Evolutionary conservation across 2,329 filamentous ascomycete genomes (phyloP).

Genomic region (Apiospora saccharicola): DNA sequence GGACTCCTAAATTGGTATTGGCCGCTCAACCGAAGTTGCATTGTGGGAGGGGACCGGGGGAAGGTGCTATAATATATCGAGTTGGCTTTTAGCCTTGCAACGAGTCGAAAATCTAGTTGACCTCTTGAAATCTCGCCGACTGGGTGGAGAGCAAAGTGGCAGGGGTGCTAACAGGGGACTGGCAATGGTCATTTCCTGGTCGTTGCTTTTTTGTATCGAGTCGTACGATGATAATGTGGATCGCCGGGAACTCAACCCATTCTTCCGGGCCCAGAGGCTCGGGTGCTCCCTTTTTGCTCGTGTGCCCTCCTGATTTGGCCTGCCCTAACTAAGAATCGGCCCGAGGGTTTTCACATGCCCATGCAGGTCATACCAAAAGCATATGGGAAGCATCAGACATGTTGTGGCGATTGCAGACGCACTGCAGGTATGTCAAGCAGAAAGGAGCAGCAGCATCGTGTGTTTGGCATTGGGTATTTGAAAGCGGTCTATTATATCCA

Average conservation of each 20-base stretch:
- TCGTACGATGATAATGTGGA: slow-evolving; percentile 12
- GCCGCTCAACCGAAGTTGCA: not conserved
- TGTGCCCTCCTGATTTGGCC: not conserved
- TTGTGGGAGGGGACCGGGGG: not conserved
- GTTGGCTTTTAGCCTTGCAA: not conserved
- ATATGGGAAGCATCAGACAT: not conserved
- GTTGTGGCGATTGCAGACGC: too few relatives aligned
- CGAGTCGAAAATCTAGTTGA: not conserved
- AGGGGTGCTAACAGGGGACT: not conserved
- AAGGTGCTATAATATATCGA: not conserved
- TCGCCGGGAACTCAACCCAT: not conserved
- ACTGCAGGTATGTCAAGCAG: too few relatives aligned
- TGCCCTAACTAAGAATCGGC: not conserved
- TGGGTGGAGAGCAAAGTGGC: not conserved
- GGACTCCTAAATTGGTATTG: not conserved
- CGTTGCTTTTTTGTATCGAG: not conserved
- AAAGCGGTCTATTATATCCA: slow-evolving; percentile 2
- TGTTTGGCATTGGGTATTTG: not conserved
- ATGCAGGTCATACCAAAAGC: not conserved
- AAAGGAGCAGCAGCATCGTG: too few relatives aligned
- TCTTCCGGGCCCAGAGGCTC: slow-evolving; percentile 9
- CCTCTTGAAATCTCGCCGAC: not conserved
- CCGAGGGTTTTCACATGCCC: not conserved
- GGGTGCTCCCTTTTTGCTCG: not conserved
- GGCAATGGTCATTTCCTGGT: not conserved